A percentile compares a stretch with the other conserved stretches of the same genome.
Evolutionary conservation across 2,329 filamentous ascomycete species (phyloP).

Genomic region (Raffaelea arxii): DNA sequence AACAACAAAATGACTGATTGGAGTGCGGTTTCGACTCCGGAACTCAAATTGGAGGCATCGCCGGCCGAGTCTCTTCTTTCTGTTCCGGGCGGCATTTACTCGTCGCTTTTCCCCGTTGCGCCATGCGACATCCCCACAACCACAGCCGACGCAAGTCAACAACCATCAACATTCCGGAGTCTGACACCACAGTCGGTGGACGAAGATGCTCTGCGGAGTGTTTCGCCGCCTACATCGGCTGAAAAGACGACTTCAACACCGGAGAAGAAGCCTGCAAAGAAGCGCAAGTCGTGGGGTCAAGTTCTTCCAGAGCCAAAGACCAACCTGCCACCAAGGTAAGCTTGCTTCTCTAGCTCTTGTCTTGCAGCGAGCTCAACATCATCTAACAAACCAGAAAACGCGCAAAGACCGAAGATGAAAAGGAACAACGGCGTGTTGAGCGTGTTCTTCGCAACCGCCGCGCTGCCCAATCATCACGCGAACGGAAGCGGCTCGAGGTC

Average conservation of each 20-base stretch:
- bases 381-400: constrained; percentile 56
- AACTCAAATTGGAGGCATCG: constrained; percentile 43
- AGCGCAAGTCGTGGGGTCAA: constrained; percentile 98
- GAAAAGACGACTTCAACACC: constrained; percentile 13
- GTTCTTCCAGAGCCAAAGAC: constrained; percentile 95
- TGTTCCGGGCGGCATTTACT: constrained; percentile 37
- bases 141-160: constrained; percentile 4
- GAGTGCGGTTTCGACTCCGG: too few relatives aligned
- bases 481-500: constrained; percentile 81
- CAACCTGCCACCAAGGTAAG: constrained; percentile 79
- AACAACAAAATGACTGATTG: too few relatives aligned
- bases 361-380: too few relatives aligned
- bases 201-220: constrained; percentile 18
- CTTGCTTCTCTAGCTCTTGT: too few relatives aligned
- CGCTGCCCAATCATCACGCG: constrained; percentile 90
- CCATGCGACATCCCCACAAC: not conserved
- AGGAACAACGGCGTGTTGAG: constrained; percentile 95
- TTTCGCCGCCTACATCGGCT: too few relatives aligned
- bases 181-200: constrained; percentile 12
- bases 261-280: constrained; percentile 73
- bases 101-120: constrained; percentile 35
- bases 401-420: constrained; percentile 97
- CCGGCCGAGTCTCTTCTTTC: constrained; percentile 46
- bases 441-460: constrained; percentile 93
- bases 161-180: constrained; percentile 5